Conservation (phyloP, 345 rosid genomes). For the Bruguiera sexangula region DNA sequence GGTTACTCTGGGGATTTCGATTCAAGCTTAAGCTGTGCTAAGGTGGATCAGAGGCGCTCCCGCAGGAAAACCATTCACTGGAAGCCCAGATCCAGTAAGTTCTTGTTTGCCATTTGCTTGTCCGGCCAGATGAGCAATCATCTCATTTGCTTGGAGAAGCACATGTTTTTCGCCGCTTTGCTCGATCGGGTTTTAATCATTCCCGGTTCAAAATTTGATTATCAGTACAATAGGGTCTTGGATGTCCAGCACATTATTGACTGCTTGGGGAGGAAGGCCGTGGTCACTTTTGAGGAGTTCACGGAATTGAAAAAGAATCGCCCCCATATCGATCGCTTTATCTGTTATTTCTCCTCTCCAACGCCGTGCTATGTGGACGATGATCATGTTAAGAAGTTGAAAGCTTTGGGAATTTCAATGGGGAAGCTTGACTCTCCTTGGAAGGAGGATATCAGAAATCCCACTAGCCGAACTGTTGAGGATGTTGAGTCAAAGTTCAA, state of each 20-base stretch:
- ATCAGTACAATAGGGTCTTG: conserved; percentile 57
- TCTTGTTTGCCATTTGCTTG: conserved; percentile 62
- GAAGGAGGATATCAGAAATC: conserved; percentile 69
- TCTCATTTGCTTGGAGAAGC: conserved; percentile 90
- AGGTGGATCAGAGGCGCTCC: conserved; percentile 37
- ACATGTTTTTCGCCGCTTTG: conserved; percentile 84
- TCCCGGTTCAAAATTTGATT: conserved; percentile 75
- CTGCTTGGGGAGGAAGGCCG: conserved; percentile 66
- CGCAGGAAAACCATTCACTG: conserved; percentile 59
- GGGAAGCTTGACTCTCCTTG: conserved; percentile 75
- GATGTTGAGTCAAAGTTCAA: conserved; percentile 63
- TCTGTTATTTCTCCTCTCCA: conserved; percentile 75
- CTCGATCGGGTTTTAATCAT: conserved; percentile 62
- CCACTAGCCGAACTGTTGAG: conserved; percentile 55
- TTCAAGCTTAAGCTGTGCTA: conserved; percentile 35
- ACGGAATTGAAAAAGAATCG: conserved; percentile 47
- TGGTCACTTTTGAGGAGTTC: conserved; percentile 72
- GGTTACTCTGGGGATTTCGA: neutral
- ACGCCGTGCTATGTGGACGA: conserved; percentile 68
- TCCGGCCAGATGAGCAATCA: conserved; percentile 97
- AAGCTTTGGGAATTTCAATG: conserved; percentile 62
- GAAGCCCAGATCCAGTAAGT: conserved; percentile 65
- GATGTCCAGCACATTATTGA: conserved; percentile 67
- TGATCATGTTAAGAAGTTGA: conserved; percentile 71
- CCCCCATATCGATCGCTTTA: conserved; percentile 54